These are phyloP conservation scores for Backusella parvicylindrica DNA, from an alignment of 192 early-diverging fungal genomes.

Conservation along the genomic window DNA sequence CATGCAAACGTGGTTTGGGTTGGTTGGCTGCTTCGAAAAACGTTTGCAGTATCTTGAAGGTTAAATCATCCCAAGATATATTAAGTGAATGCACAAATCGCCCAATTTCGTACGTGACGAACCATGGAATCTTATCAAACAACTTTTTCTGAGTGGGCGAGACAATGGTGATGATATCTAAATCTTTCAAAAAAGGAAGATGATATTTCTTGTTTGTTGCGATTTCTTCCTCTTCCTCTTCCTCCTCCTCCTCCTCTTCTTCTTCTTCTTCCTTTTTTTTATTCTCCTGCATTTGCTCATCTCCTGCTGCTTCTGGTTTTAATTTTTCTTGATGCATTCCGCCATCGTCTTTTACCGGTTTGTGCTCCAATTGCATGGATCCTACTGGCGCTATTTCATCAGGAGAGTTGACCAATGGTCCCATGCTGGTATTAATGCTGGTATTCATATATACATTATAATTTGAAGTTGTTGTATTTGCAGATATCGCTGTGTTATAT, in stretches of 20 bases:
- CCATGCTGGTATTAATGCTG: neutral
- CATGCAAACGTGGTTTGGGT: neutral
- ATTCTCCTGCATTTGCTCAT: neutral
- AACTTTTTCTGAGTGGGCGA: neutral
- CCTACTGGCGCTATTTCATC: neutral
- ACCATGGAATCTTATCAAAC: conserved; percentile 1
- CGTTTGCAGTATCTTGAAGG: neutral
- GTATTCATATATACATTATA: neutral
- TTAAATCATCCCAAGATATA: neutral
- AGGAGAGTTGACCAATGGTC: neutral
- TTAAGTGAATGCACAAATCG: neutral
- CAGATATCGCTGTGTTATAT: neutral
- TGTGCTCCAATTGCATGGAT: neutral
- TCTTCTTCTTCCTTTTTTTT: neutral
- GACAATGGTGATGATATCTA: neutral
- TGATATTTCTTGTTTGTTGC: neutral
- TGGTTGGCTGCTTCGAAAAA: neutral
- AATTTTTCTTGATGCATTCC: neutral
- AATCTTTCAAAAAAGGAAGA: neutral
- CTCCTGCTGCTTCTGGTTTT: neutral
- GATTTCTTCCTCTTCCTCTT: neutral
- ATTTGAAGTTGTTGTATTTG: neutral
- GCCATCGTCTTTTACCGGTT: neutral
- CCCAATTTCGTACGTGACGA: conserved; percentile 4
- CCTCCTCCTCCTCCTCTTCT: neutral